Evolutionary conservation across 495 filamentous ascomycete genomes (phyloP).

Genomic region (Hypoxylon perforatum): DNA sequence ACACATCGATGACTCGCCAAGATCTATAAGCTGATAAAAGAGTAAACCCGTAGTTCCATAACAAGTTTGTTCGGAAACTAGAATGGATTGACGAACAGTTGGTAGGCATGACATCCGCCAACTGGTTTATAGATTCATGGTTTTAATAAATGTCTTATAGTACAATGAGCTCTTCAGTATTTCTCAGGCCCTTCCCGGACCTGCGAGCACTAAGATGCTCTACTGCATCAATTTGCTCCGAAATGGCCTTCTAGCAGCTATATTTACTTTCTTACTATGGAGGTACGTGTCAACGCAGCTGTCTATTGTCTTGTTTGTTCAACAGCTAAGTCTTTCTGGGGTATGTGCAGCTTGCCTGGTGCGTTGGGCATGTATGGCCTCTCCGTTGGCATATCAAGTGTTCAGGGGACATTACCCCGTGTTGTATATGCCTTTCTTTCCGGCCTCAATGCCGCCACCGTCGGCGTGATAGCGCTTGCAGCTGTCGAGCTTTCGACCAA

Average conservation of each 20-base stretch:
- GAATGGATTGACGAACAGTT: slow-evolving; percentile 83
- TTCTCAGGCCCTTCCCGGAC: slow-evolving; percentile 79
- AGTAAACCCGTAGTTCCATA: slow-evolving; percentile 58
- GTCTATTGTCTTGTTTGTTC: neutral
- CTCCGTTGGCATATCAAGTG: slow-evolving; percentile 72
- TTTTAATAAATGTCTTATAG: slow-evolving; percentile 47
- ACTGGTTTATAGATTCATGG: neutral
- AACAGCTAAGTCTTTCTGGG: neutral
- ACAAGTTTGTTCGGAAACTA: slow-evolving; percentile 71
- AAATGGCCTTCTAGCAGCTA: slow-evolving; percentile 69
- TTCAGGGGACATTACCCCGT: slow-evolving; percentile 68
- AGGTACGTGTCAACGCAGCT: slow-evolving; percentile 53
- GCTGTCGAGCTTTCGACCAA: slow-evolving; percentile 79
- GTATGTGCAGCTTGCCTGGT: slow-evolving; percentile 69
- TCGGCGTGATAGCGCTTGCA: slow-evolving; percentile 83
- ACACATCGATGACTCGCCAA: neutral
- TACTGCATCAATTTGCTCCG: slow-evolving; percentile 78
- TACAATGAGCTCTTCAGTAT: slow-evolving; percentile 88
- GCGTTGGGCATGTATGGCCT: slow-evolving; percentile 82
- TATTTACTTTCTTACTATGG: slow-evolving; percentile 77
- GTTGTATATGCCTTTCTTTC: slow-evolving; percentile 81
- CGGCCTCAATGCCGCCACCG: slow-evolving; percentile 80
- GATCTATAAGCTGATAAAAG: neutral
- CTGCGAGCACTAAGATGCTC: slow-evolving; percentile 82
- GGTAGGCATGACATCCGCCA: slow-evolving; percentile 57